Base-by-base conservation (phyloP, 2,329 filamentous ascomycete genomes). In the Alternaria viburni region DNA sequence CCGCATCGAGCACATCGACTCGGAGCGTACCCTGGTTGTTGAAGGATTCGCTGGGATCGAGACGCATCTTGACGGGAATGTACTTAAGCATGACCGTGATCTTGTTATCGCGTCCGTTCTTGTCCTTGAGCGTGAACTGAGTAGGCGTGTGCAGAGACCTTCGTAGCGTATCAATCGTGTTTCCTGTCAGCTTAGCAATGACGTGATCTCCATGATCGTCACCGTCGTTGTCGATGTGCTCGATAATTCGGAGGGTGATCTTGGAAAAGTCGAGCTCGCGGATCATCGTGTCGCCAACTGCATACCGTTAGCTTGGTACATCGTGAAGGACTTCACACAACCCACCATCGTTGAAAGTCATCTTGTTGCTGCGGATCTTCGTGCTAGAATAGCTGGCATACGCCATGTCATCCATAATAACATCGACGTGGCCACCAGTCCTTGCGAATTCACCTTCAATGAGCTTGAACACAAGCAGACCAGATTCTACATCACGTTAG, bases 1-100 rank as follows among this genome's bases (percentile, higher is more conserved):
- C 83, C 17, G 90, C 96, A 79, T 97, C 93, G 41, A 98, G 83
- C 17, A 99, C 87, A 74, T 98, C 93, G n/a, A 99, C 93, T 19
- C 94, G 92, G 21, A 99, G 89, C 62, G 90, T 94, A 63, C 96
- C 96, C 89, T 97, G 97, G 81, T 99, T 99, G 87, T 97, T 98
- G 85, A 99, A 97, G 75, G 93, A 97, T 81, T 99, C 96, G 73
- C 90, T 93, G 0, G 96, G 92, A 74, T 99, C 93, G 52, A 99
- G 90, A 60, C 89, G 85, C 96, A 99, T 99, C 83, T 92, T 89
- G 64, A 98, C 90, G 0, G 96, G 96, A 23, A 99, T 89, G 78
- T 97, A 99, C 81, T 97, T 97, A 75, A 97, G 87, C 82, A 92
- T 96, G 76, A 99, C 91, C 70, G 91, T 96, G 77, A 99, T 86